Evolutionary conservation across 2,329 filamentous ascomycete genomes (phyloP).

Genomic region (Pseudocercospora cruenta): DNA sequence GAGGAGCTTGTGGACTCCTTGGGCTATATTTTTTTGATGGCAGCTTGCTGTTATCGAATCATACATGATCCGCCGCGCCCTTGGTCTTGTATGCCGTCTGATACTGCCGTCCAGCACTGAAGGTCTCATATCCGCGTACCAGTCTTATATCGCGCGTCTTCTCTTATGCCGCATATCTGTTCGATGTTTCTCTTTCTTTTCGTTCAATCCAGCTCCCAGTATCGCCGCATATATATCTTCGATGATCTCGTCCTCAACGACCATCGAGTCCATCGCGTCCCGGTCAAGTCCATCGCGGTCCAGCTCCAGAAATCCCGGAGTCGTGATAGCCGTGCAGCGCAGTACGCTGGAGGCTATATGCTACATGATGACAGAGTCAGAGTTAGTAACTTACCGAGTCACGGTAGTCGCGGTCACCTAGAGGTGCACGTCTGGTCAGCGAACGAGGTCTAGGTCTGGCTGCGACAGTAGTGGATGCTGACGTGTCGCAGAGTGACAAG

Average conservation of each 20-base stretch:
- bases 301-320: conserved; percentile 18
- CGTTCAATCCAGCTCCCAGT: conserved; percentile 10
- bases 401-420: conserved; percentile 22
- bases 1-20: conserved; percentile 22
- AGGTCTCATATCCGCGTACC: conserved; percentile 20
- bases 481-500: conserved; percentile 8
- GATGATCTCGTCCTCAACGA: conserved; percentile 14
- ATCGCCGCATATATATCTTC: conserved; percentile 10
- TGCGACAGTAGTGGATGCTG: not conserved
- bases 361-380: not conserved
- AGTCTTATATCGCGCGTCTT: conserved; percentile 21
- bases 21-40: conserved; percentile 22
- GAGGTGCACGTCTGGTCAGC: conserved; percentile 11
- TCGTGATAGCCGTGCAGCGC: not conserved
- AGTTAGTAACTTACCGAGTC: conserved; percentile 25
- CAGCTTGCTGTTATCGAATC: conserved; percentile 26
- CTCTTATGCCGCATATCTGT: conserved; percentile 17
- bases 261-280: conserved; percentile 22
- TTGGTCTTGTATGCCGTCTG: conserved; percentile 25
- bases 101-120: conserved; percentile 26
- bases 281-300: conserved; percentile 25
- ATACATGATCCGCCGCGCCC: conserved; percentile 25
- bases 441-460: not conserved
- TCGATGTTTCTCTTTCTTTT: conserved; percentile 6
- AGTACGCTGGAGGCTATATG: conserved; percentile 21